phyloP scores from a whole-genome alignment of 352 stramenopile genomes.

The Globisporangium recalcitrans region DNA sequence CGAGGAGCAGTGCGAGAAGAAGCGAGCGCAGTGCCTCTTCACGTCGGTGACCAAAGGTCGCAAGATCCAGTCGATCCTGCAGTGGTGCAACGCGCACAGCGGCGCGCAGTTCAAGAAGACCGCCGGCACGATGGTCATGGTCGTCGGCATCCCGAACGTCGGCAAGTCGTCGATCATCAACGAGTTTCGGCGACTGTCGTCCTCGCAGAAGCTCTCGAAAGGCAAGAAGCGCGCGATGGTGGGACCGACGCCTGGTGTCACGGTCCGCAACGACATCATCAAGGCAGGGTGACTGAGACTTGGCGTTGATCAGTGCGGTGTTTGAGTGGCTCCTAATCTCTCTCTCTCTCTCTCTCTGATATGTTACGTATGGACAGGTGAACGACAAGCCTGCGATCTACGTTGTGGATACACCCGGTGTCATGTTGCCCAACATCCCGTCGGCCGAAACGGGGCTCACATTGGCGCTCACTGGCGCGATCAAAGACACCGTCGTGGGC shows the following conservation, averaged over 20 bases:
- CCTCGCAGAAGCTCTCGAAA: slow-evolving; percentile 69
- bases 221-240: slow-evolving; percentile 78
- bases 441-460: slow-evolving; percentile 78
- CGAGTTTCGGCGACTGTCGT: slow-evolving; percentile 71
- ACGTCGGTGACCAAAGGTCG: slow-evolving; percentile 76
- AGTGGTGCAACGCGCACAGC: slow-evolving; percentile 76
- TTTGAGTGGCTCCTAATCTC: neutral
- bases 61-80: slow-evolving; percentile 65
- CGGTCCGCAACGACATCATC: slow-evolving; percentile 84
- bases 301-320: neutral
- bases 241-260: slow-evolving; percentile 80
- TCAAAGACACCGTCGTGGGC: slow-evolving; percentile 85
- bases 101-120: slow-evolving; percentile 80
- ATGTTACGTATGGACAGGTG: slow-evolving; percentile 27
- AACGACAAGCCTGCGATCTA: slow-evolving; percentile 86
- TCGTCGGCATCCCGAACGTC: slow-evolving; percentile 88
- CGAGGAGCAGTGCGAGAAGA: slow-evolving; percentile 44
- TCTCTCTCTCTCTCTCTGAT: no score
- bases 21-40: slow-evolving; percentile 62
- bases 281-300: no score
- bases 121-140: slow-evolving; percentile 85
- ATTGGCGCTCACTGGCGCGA: slow-evolving; percentile 78
- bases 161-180: slow-evolving; percentile 90
- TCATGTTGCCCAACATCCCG: slow-evolving; percentile 85
- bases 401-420: slow-evolving; percentile 85